Evolutionary conservation across 371 early-diverging fungal genomes (phyloP), one percentile per base, ranked within the genome.

Genomic region (Mortierella sp.): DNA sequence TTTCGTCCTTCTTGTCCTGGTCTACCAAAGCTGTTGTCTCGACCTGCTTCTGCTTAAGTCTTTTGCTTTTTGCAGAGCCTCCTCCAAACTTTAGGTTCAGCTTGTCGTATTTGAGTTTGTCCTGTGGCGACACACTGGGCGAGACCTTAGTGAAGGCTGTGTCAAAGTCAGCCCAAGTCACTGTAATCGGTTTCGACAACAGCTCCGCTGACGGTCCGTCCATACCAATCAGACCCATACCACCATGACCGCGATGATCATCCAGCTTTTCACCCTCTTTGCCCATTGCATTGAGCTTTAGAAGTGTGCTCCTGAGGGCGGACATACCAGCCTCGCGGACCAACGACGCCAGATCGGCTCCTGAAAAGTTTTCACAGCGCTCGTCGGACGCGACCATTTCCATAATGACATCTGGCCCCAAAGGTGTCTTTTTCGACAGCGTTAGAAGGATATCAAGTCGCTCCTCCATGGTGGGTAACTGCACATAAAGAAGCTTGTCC

Each of bases 401-500:
- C 50, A 99, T 80, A n/a, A 87, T 79, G 1, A 98, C 90, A 51
- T 87, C 84, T 6, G 72, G 42, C 14, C 72, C 85, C 14, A 99
- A 78, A 8, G 99, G 98, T 0, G 95, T 96, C 58, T 89, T 89
- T 42, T 82, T 86, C 6, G 93, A 87, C 23, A 97, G 81, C 11
- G 97, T 94, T 12, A 82, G 85, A 48, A 99, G 78, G 49, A 99
- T 98, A 48, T 97, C 95, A 12, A 83, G 78, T n/a, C 99, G 87
- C 78, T 97, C 98, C 6, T 66, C 72, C 19, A 89, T 83, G 4
- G 89, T 87, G 6, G 99, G 99, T 43, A 99, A 79, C 68, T 95
- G 96, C 1, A 99, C 98, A 78, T 98, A 97, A 17, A 99, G 86
- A 7, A 97, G 80, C 72, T 97, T 99, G 80, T 99, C 99, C 56